phyloP scores from a whole-genome alignment of 306 rosid species.

The Trifolium pratense region DNA sequence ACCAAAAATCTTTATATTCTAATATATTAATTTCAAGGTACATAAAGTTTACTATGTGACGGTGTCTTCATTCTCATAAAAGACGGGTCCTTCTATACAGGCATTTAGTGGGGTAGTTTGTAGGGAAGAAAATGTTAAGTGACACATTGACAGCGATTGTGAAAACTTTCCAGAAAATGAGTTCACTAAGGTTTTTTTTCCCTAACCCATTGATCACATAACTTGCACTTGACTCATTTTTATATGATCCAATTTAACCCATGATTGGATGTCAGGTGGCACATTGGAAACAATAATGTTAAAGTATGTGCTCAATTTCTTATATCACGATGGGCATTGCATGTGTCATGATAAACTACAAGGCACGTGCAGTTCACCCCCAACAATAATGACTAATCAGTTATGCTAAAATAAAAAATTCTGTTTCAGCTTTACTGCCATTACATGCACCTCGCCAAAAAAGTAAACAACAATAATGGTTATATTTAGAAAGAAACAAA shows the following conservation, averaged over 20 bases:
- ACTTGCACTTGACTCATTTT: conserved; percentile 8
- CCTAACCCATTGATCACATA: conserved; percentile 8
- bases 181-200: neutral
- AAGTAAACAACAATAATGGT: conserved; percentile 1
- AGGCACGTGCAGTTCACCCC: neutral
- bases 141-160: neutral
- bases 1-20: neutral
- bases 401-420: conserved; percentile 18
- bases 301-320: neutral
- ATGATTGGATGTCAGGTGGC: neutral
- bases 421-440: conserved; percentile 1
- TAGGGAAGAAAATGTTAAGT: conserved; percentile 11
- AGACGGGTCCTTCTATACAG: neutral
- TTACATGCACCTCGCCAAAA: conserved; percentile 26
- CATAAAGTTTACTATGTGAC: neutral
- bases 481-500: conserved; percentile 24
- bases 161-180: conserved; percentile 5
- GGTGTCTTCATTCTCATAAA: neutral
- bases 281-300: conserved; percentile 21
- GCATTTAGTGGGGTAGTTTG: neutral
- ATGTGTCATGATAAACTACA: conserved; percentile 9
- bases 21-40: neutral
- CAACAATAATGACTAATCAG: conserved; percentile 11
- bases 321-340: conserved; percentile 1
- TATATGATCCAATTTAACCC: conserved; percentile 17